Percentiles rank a stretch among this genome's conserved stretches.
These are phyloP conservation scores for Murraya paniculata DNA, from an alignment of 345 rosid genomes.

Conservation along the genomic window DNA sequence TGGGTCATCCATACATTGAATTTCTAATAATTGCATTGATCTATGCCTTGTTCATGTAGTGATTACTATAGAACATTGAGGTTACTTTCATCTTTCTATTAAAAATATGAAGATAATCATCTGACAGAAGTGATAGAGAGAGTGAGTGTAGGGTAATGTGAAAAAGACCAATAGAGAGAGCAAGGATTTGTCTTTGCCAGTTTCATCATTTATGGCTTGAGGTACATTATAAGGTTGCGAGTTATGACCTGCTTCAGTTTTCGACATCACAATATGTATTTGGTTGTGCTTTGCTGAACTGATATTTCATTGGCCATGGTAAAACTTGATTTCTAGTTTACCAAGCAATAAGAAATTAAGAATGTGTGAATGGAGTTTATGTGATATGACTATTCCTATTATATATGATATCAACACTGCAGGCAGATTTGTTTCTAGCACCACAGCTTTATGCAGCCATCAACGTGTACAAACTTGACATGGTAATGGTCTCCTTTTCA, in stretches of 20 bases:
- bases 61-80: background rate
- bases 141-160: background rate
- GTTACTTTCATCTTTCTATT: background rate
- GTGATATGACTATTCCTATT: background rate
- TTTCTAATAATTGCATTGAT: background rate
- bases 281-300: background rate
- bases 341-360: background rate
- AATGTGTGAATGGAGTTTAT: background rate
- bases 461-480: slow-evolving; percentile 55
- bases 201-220: background rate
- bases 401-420: slow-evolving; percentile 25
- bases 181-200: background rate
- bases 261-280: background rate
- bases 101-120: background rate
- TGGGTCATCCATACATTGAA: background rate
- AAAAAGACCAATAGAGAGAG: background rate
- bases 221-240: background rate
- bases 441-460: slow-evolving; percentile 61
- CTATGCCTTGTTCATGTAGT: background rate
- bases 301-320: background rate
- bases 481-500: slow-evolving; percentile 42
- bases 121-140: background rate
- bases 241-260: background rate
- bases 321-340: background rate
- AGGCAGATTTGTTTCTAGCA: slow-evolving; percentile 87